A percentile compares a stretch with the other conserved stretches of the same genome.
Conservation (phyloP, 805 yeast genomes). For the Yarrowia sp. region DNA sequence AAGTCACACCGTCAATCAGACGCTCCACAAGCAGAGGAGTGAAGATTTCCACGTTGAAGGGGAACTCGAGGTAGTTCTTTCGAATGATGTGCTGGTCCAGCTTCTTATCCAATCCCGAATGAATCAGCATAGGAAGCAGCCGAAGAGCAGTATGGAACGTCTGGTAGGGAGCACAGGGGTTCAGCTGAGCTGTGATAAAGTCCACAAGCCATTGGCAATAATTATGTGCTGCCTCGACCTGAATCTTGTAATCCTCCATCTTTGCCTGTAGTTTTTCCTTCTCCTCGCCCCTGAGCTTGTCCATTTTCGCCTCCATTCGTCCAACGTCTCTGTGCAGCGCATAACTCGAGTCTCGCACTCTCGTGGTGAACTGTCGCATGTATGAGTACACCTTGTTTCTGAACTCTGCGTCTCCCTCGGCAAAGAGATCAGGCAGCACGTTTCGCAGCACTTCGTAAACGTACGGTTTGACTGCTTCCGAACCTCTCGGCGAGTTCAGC, state of each 20-base stretch:
- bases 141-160: constrained; percentile 58
- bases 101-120: constrained; percentile 63
- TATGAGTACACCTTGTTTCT: constrained; percentile 70
- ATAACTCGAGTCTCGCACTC: constrained; percentile 75
- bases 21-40: constrained; percentile 54
- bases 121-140: constrained; percentile 56
- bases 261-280: constrained; percentile 24
- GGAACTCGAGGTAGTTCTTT: constrained; percentile 57
- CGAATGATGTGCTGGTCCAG: constrained; percentile 52
- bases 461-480: constrained; percentile 60
- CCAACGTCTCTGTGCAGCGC: constrained; percentile 60
- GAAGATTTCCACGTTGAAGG: constrained; percentile 58
- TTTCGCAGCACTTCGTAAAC: constrained; percentile 56
- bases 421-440: constrained; percentile 59
- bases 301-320: constrained; percentile 51
- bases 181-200: constrained; percentile 53
- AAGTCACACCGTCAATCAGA: constrained; percentile 66
- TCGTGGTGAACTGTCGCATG: constrained; percentile 64
- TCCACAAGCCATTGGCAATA: constrained; percentile 56
- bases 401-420: constrained; percentile 71
- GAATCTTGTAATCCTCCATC: constrained; percentile 38
- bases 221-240: constrained; percentile 46
- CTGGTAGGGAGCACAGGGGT: constrained; percentile 66
- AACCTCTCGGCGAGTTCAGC: constrained; percentile 65
- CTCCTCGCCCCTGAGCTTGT: constrained; percentile 22